These are phyloP conservation scores for Alternaria ethzedia DNA, from an alignment of 2,329 filamentous ascomycete genomes.

Conservation along the genomic window DNA sequence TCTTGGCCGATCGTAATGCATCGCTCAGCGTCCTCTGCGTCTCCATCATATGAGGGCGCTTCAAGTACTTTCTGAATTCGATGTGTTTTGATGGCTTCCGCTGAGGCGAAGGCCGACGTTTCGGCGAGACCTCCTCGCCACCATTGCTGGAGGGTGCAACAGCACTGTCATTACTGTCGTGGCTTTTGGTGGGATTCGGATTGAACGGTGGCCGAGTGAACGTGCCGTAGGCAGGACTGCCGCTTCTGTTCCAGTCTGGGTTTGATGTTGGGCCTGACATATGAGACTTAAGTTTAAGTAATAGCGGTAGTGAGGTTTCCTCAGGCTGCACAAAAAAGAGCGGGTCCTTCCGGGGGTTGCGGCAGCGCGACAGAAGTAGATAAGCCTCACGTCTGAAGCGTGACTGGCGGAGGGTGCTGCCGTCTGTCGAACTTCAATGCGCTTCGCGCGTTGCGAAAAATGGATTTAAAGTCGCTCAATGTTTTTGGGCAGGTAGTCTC, in stretches of 20 bases:
- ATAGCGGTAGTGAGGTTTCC: neutral
- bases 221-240: constrained; percentile 32
- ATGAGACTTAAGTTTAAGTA: constrained; percentile 12
- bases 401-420: constrained; percentile 3
- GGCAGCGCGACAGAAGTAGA: neutral
- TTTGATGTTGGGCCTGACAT: constrained; percentile 40
- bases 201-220: constrained; percentile 27
- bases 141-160: constrained; percentile 22
- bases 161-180: constrained; percentile 27
- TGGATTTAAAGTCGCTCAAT: neutral
- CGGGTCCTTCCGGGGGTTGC: constrained; percentile 2
- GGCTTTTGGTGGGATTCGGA: constrained; percentile 17
- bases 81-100: constrained; percentile 37
- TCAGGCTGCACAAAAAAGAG: neutral
- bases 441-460: neutral
- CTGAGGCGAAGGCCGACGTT: constrained; percentile 18
- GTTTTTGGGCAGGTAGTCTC: constrained; percentile 1
- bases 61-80: constrained; percentile 40
- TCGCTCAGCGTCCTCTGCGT: constrained; percentile 46
- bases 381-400: constrained; percentile 9
- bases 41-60: constrained; percentile 40
- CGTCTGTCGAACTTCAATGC: constrained; percentile 1
- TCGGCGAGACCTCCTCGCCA: constrained; percentile 29
- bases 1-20: constrained; percentile 48
- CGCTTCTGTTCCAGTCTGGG: constrained; percentile 28